Conservation (phyloP, 768 basidiomycete genomes). For the Macrolepiota fuliginosa region DNA sequence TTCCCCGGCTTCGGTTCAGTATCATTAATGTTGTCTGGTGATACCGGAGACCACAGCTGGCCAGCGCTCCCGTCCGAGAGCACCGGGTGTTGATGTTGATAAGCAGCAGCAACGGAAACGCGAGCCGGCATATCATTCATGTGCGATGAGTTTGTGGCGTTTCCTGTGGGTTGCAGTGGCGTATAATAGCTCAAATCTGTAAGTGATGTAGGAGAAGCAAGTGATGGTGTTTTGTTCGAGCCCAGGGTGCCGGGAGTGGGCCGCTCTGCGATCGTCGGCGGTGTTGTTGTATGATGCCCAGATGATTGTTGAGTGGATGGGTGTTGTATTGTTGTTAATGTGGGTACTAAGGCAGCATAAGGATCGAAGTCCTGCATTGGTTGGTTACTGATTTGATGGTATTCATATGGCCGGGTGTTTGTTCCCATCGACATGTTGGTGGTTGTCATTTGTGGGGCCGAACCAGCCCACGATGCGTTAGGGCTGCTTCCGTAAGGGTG, state of each 20-base stretch:
- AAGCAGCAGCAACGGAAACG: background rate
- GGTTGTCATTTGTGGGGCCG: background rate
- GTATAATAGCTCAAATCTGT: background rate
- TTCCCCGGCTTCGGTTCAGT: background rate
- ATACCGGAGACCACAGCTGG: background rate
- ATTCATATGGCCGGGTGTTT: background rate
- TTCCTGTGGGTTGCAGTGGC: background rate
- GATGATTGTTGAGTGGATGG: background rate
- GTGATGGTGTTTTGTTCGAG: background rate
- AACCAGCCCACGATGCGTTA: background rate
- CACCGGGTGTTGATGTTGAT: background rate
- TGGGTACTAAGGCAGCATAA: background rate
- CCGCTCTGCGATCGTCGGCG: constrained; percentile 4
- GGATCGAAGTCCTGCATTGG: constrained; percentile 2
- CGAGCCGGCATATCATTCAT: background rate
- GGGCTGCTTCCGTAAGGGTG: background rate
- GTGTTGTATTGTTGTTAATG: background rate
- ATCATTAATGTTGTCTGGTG: background rate
- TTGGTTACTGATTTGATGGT: background rate
- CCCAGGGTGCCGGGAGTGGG: background rate
- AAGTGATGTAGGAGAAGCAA: background rate
- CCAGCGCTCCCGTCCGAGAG: background rate
- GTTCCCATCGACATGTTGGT: background rate
- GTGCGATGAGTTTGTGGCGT: background rate
- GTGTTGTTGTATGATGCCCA: background rate